A percentile compares a stretch with the other conserved stretches of the same genome.
phyloP scores from a whole-genome alignment of 768 basidiomycete genomes.

The Symmetrospora coprosmae region DNA sequence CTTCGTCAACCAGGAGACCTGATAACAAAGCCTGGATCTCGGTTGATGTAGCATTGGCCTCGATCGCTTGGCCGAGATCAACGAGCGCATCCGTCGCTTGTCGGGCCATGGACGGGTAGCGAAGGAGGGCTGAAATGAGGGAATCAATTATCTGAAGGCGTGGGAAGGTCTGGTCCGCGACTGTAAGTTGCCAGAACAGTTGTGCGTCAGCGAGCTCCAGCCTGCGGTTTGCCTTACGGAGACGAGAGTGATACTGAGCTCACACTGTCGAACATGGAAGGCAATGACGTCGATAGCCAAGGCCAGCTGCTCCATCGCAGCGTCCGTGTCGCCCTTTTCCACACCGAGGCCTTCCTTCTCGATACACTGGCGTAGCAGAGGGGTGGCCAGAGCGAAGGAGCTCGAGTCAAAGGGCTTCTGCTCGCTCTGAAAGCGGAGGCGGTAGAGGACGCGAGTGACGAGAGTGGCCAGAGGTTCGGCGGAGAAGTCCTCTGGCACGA shows the following conservation, averaged over 20 bases:
- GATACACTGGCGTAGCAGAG: slow-evolving; percentile 58
- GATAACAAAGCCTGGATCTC: slow-evolving; percentile 56
- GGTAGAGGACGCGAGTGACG: slow-evolving; percentile 69
- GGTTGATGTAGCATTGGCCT: slow-evolving; percentile 46
- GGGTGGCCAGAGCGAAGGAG: slow-evolving; percentile 67
- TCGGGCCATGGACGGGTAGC: slow-evolving; percentile 67
- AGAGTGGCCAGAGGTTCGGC: slow-evolving; percentile 61
- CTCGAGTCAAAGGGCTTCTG: slow-evolving; percentile 68
- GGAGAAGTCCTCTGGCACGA: slow-evolving; percentile 57
- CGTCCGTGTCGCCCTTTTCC: slow-evolving; percentile 51
- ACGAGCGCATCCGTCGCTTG: slow-evolving; percentile 66
- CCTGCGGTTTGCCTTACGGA: too few relatives aligned
- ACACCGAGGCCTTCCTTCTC: slow-evolving; percentile 52
- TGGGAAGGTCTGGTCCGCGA: slow-evolving; percentile 58
- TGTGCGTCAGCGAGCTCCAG: too few relatives aligned
- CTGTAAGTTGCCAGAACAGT: too few relatives aligned
- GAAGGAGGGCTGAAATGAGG: slow-evolving; percentile 57
- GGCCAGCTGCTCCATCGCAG: slow-evolving; percentile 64
- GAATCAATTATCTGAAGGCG: slow-evolving; percentile 53
- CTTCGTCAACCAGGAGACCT: slow-evolving; percentile 71
- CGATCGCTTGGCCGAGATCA: slow-evolving; percentile 64
- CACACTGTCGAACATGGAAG: slow-evolving; percentile 42
- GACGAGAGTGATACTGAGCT: too few relatives aligned
- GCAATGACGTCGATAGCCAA: slow-evolving; percentile 56
- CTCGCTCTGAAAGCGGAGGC: slow-evolving; percentile 64